phyloP scores from a whole-genome alignment of 2,329 filamentous ascomycete species.

The Alternaria hordeiaustralica region DNA sequence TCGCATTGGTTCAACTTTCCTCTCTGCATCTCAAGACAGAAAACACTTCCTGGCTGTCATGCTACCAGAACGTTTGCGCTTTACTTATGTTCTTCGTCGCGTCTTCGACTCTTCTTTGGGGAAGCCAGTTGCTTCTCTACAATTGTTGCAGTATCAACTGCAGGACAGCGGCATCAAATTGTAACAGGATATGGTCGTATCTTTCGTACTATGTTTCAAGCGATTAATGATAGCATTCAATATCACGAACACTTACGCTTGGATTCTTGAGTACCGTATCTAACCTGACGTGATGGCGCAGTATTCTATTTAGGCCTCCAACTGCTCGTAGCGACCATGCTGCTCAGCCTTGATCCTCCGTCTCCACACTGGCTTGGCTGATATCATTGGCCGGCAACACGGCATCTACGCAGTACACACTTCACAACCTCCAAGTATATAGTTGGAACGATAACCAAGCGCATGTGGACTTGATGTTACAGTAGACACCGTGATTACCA shows the following conservation, averaged over 20 bases:
- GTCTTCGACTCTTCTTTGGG: not conserved
- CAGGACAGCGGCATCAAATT: not conserved
- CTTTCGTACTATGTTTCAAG: not conserved
- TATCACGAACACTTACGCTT: not conserved
- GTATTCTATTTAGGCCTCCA: not conserved
- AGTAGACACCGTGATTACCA: not conserved
- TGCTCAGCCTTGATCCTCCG: not conserved
- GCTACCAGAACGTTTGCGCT: not conserved
- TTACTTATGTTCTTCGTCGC: not conserved
- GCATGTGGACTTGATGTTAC: not conserved
- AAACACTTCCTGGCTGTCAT: not conserved
- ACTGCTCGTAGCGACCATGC: not conserved
- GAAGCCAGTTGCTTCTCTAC: not conserved
- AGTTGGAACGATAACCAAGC: not conserved
- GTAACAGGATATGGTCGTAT: not conserved
- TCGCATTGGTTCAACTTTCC: not conserved
- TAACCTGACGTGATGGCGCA: not conserved
- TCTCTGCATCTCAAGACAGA: not conserved
- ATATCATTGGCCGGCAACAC: slow-evolving; percentile 16
- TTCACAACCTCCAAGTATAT: not conserved
- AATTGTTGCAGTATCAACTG: not conserved
- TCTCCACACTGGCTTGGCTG: slow-evolving; percentile 14
- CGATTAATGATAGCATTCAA: not conserved
- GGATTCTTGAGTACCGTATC: not conserved
- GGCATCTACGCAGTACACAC: not conserved